Evolutionary conservation across 129 eudicot genomes (phyloP).

Genomic region (Cynara cardunculus): DNA sequence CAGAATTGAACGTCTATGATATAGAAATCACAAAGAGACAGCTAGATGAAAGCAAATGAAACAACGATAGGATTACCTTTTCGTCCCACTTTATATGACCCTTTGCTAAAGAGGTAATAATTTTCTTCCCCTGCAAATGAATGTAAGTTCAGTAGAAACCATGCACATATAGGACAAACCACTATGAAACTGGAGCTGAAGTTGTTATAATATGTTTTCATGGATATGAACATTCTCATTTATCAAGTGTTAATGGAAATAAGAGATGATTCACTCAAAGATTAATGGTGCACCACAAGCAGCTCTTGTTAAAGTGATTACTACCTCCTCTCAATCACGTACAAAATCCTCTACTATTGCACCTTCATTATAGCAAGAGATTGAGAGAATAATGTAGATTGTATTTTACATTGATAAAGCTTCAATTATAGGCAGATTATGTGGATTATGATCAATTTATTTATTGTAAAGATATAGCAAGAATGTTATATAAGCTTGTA

Average conservation of each 20-base stretch:
- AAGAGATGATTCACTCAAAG: background rate
- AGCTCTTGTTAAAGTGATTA: no score
- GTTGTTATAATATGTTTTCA: background rate
- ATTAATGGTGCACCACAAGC: background rate
- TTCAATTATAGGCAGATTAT: no score
- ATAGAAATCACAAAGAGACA: background rate
- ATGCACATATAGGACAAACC: no score
- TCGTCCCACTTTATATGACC: conserved; percentile 88
- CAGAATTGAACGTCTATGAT: background rate
- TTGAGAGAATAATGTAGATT: no score
- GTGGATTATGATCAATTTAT: no score
- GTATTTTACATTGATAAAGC: no score
- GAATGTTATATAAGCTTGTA: no score
- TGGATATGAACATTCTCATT: background rate
- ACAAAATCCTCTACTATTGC: no score
- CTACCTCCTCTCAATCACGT: no score
- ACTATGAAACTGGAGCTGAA: background rate
- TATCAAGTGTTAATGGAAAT: background rate
- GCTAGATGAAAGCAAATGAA: background rate
- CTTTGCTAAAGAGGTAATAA: conserved; percentile 69
- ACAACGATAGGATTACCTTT: conserved; percentile 47
- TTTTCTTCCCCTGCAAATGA: conserved; percentile 68
- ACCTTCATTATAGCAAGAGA: no score
- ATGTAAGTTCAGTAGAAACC: conserved; percentile 24
- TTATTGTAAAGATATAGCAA: no score